phyloP scores from a whole-genome alignment of 2,329 filamentous ascomycete genomes.

The Colletotrichum scovillei region DNA sequence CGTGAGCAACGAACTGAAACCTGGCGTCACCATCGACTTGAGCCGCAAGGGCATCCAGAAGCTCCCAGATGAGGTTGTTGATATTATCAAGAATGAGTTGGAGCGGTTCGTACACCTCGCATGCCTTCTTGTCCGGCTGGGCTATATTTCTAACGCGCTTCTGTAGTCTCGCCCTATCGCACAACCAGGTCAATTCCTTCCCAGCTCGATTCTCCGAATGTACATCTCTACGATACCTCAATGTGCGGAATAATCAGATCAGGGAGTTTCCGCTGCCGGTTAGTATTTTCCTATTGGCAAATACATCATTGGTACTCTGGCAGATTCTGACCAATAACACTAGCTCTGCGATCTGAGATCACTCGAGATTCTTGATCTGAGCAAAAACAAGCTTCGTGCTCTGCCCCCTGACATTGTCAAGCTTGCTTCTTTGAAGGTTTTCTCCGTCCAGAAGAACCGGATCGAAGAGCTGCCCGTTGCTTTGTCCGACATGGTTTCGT shows the following conservation, averaged over 20 bases:
- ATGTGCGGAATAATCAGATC: constrained; percentile 81
- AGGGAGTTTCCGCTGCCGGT: constrained; percentile 70
- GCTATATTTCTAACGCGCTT: constrained; percentile 17
- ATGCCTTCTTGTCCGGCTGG: constrained; percentile 9
- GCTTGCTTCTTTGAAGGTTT: constrained; percentile 86
- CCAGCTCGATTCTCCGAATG: constrained; percentile 80
- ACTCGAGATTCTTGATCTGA: constrained; percentile 92
- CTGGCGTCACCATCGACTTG: constrained; percentile 82
- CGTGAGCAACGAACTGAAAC: constrained; percentile 70
- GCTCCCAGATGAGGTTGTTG: constrained; percentile 79
- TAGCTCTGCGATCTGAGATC: constrained; percentile 88
- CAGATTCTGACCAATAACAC: constrained; percentile 37
- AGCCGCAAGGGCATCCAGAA: constrained; percentile 79
- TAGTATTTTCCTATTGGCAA: constrained; percentile 41
- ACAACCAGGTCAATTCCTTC: constrained; percentile 79
- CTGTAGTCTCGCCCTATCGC: constrained; percentile 79
- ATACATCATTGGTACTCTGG: not conserved
- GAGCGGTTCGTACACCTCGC: constrained; percentile 67
- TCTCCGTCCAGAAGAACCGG: constrained; percentile 88
- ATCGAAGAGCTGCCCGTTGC: constrained; percentile 87
- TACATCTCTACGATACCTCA: constrained; percentile 81
- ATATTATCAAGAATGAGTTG: constrained; percentile 79
- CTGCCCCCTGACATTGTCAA: constrained; percentile 84
- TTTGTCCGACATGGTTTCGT: constrained; percentile 87
- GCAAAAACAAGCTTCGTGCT: constrained; percentile 83